Evolutionary conservation across 257 asterid species (phyloP).

Genomic region (Petrea volubilis): DNA sequence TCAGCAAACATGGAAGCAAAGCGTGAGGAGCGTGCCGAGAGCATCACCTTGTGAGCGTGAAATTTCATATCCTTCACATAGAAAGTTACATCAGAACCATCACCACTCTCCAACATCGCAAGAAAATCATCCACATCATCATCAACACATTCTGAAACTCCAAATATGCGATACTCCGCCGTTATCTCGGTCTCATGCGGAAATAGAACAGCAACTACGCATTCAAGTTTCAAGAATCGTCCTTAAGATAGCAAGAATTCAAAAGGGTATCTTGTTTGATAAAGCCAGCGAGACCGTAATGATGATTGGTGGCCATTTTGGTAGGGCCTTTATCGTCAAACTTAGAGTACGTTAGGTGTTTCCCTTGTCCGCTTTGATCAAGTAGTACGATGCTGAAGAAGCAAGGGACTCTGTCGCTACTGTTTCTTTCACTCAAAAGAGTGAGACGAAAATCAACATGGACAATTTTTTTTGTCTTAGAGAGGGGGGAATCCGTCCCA

Average conservation of each 20-base stretch:
- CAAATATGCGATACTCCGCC: too few species aligned
- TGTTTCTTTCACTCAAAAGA: background rate
- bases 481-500: too few species aligned
- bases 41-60: background rate
- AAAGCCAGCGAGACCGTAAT: background rate
- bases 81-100: background rate
- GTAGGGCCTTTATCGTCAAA: background rate
- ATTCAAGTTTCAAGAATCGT: background rate
- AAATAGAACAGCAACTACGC: background rate
- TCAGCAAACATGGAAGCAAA: background rate
- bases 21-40: background rate
- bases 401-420: background rate
- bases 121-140: background rate
- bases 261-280: background rate
- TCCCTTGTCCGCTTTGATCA: background rate
- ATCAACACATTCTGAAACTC: too few species aligned
- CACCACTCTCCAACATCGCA: background rate
- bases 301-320: background rate
- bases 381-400: background rate
- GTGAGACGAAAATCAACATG: background rate
- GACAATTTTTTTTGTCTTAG: background rate
- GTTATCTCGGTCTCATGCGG: too few species aligned
- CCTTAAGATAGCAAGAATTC: background rate
- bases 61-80: background rate
- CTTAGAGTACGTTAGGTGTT: background rate